A percentile compares a stretch with the other conserved stretches of the same genome.
phyloP scores from a whole-genome alignment of 2,329 filamentous ascomycete genomes.

The Trichoderma afroharzianum region DNA sequence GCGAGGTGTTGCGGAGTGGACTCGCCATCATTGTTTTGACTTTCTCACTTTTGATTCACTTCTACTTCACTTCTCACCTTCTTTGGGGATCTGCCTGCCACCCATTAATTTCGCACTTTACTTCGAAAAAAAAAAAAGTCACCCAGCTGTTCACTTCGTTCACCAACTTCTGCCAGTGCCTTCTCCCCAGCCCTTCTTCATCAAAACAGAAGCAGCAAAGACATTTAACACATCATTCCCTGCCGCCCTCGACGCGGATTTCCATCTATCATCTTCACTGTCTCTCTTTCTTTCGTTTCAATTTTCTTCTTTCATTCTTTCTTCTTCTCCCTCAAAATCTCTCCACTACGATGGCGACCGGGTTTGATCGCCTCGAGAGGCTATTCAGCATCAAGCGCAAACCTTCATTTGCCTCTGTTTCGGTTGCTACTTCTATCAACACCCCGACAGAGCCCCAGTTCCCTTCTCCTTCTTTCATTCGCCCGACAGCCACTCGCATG shows the following conservation, averaged over 20 bases:
- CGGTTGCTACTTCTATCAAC: constrained; percentile 21
- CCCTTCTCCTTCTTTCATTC: constrained; percentile 53
- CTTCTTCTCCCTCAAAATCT: background rate
- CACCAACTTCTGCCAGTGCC: background rate
- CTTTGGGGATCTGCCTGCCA: constrained; percentile 13
- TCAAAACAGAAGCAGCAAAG: background rate
- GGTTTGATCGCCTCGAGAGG: constrained; percentile 49
- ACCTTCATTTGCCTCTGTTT: constrained; percentile 27
- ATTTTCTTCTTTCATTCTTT: background rate
- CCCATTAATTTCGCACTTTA: constrained; percentile 3
- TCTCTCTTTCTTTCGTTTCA: background rate
- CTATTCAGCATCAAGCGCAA: constrained; percentile 48
- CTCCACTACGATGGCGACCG: constrained; percentile 42
- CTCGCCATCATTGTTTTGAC: background rate
- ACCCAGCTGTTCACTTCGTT: background rate
- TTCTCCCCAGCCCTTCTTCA: background rate
- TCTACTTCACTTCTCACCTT: constrained; percentile 19
- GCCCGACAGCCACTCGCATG: constrained; percentile 54
- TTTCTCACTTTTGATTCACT: constrained; percentile 20
- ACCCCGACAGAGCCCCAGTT: constrained; percentile 38
- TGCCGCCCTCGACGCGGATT: background rate
- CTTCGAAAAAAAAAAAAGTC: background rate
- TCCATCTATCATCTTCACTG: background rate
- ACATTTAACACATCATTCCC: background rate
- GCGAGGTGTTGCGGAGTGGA: constrained; percentile 10